Evolutionary conservation across 2,329 filamentous ascomycete genomes (phyloP), one percentile per base, ranked within the genome.

Genomic region (Monosporascus sp.): DNA sequence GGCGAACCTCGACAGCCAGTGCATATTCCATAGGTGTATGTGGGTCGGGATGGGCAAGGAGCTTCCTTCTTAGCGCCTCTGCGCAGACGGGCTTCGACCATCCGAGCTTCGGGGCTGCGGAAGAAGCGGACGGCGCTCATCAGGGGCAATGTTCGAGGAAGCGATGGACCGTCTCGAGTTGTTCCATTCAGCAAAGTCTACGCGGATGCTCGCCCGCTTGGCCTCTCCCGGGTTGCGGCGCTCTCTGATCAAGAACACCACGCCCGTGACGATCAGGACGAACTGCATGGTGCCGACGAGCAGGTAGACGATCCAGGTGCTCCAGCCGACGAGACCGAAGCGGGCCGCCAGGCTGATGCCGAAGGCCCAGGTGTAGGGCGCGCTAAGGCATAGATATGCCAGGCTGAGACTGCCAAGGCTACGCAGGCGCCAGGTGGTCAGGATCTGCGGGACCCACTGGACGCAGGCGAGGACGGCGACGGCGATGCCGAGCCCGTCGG

Each of bases 301-400:
- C 4, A 61, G 41, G 45, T 61, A 61, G 41, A 61, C 59, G 22
- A 56, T 56, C 59, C 59, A 61, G 9, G 54, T 57, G 9, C 53
- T 56, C 59, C 59, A 61, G 39, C 59, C 59, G 3, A 48, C 49
- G 14, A 57, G 48, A 36, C 59, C 59, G 8, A 61, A 55, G 17
- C 59, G 57, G 7, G 49, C 35, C 9, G 58, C 52, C 25, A 61
- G 50, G 44, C 56, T 57, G 48, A 60, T 54, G 1, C 48, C 59
- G 50, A 61, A 61, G 35, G 58, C 63, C 63, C 63, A 67, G 24
- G 64, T 65, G 37, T 62, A 66, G 60, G 64, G 51, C n/a, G 50
- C 36, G 36, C 37, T 53, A 36, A 50, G 24, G 17, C 38, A 50
- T n/a, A 51, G 39, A 48, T 55, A 58, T 3, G 54, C 51, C 38